Evolutionary conservation across 495 filamentous ascomycete species (phyloP).

Genomic region (Neurospora cerealis): DNA sequence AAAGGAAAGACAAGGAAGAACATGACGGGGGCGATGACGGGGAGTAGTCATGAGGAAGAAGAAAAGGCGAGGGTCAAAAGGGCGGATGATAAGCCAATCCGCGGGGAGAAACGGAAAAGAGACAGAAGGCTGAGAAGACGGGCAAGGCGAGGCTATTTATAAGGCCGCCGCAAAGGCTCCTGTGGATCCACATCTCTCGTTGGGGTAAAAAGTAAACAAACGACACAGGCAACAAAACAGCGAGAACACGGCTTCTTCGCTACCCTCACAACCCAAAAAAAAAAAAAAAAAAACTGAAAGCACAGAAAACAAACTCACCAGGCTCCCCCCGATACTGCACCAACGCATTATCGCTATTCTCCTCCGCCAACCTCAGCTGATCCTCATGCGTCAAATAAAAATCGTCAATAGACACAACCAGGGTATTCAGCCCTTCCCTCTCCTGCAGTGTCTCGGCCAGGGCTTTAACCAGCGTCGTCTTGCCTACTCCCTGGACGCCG

Average conservation of each 20-base stretch:
- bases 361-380: conserved; percentile 56
- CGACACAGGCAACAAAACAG: not conserved
- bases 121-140: not conserved
- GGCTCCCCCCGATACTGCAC: conserved; percentile 78
- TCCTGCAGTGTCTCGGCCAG: conserved; percentile 56
- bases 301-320: conserved; percentile 20
- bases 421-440: conserved; percentile 57
- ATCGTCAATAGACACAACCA: conserved; percentile 84
- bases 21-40: not conserved
- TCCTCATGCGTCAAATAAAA: conserved; percentile 70
- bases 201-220: not conserved
- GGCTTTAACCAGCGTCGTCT: conserved; percentile 73
- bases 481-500: conserved; percentile 79
- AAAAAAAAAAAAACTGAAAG: no score
- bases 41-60: not conserved
- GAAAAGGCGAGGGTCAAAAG: not conserved
- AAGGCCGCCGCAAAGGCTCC: not conserved
- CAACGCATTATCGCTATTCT: conserved; percentile 60
- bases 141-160: not conserved
- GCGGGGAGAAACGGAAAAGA: not conserved
- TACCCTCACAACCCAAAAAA: no score
- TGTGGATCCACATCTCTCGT: not conserved
- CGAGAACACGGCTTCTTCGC: no score
- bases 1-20: not conserved
- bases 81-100: not conserved